Evolutionary conservation across 805 yeast genomes (phyloP).

Genomic region (Candida sanyiensis): DNA sequence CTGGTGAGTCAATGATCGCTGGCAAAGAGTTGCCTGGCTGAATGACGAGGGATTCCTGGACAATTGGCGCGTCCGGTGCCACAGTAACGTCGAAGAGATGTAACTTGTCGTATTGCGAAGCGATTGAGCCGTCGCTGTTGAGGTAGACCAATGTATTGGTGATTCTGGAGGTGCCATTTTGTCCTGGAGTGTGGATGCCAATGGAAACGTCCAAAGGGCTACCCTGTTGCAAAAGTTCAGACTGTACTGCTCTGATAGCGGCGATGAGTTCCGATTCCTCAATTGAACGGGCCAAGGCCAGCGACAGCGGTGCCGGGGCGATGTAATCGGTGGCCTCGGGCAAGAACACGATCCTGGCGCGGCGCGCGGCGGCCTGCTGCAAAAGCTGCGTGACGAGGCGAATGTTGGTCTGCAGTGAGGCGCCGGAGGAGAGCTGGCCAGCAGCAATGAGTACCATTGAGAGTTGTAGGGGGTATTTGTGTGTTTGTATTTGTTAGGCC

Average conservation of each 20-base stretch:
- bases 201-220: constrained; percentile 57
- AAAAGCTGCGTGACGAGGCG: constrained; percentile 53
- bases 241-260: constrained; percentile 41
- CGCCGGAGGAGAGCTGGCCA: constrained; percentile 79
- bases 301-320: constrained; percentile 49
- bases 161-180: constrained; percentile 40
- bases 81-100: constrained; percentile 89
- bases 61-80: constrained; percentile 59
- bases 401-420: constrained; percentile 56
- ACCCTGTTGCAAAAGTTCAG: constrained; percentile 32
- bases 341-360: constrained; percentile 68
- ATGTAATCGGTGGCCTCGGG: constrained; percentile 95
- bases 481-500: neutral
- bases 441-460: constrained; percentile 66
- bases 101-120: constrained; percentile 71
- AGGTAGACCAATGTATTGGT: constrained; percentile 74
- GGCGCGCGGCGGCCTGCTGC: constrained; percentile 50
- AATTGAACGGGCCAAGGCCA: constrained; percentile 49
- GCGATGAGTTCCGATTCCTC: constrained; percentile 37
- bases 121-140: constrained; percentile 54
- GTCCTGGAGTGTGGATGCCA: constrained; percentile 82
- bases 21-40: constrained; percentile 63
- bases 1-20: constrained; percentile 51
- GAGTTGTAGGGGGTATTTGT: neutral
- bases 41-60: constrained; percentile 71